These are phyloP conservation scores for Luffa aegyptiaca DNA, from an alignment of 306 rosid species.

Conservation along the genomic window DNA sequence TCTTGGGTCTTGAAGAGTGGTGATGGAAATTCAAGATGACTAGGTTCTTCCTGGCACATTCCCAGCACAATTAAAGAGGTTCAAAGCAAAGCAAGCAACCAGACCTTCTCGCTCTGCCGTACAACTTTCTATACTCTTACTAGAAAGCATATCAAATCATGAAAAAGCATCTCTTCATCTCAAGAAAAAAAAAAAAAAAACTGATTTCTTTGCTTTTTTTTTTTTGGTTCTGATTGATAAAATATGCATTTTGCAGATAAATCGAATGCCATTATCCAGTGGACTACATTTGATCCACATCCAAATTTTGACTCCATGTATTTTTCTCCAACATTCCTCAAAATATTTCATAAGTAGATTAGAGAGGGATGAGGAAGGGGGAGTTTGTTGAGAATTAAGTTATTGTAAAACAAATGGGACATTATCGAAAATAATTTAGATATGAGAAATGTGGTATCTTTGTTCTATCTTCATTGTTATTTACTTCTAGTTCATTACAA, in stretches of 20 bases:
- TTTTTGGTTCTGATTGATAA: background rate
- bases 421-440: background rate
- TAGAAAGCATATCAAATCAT: background rate
- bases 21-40: slow-evolving; percentile 38
- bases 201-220: background rate
- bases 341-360: background rate
- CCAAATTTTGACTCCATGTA: background rate
- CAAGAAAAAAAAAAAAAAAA: background rate
- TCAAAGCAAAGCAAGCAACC: background rate
- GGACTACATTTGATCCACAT: background rate
- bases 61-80: background rate
- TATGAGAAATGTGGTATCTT: background rate
- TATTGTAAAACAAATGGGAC: background rate
- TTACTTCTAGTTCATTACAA: background rate
- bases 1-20: slow-evolving; percentile 59
- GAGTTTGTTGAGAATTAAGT: background rate
- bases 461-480: background rate
- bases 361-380: background rate
- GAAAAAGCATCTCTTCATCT: background rate
- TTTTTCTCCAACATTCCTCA: background rate
- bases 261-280: background rate
- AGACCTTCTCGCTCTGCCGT: background rate
- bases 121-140: background rate
- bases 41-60: background rate
- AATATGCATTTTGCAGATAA: background rate